Conservation (phyloP, 805 yeast species). For the Pichia cabralensis region DNA sequence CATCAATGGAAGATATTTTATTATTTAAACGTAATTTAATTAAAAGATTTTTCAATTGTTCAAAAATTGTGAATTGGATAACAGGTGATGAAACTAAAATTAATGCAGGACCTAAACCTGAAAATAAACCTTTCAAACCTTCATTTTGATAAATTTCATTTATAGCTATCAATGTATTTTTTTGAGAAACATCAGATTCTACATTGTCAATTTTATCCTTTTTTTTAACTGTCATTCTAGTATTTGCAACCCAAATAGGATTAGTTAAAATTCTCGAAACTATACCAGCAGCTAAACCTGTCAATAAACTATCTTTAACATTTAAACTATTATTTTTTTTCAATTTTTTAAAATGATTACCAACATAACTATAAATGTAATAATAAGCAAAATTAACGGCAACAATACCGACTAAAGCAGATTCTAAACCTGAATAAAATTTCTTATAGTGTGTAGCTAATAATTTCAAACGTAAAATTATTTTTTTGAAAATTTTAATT, state of each 20-base stretch:
- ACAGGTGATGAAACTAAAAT: constrained; percentile 82
- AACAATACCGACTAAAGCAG: constrained; percentile 79
- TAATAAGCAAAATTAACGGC: constrained; percentile 83
- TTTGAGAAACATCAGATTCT: constrained; percentile 16
- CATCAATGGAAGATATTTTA: constrained; percentile 60
- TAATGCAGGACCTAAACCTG: constrained; percentile 83
- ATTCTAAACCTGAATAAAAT: constrained; percentile 76
- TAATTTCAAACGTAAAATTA: constrained; percentile 34
- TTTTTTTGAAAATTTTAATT: constrained; percentile 14
- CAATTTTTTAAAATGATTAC: constrained; percentile 2
- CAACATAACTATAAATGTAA: constrained; percentile 74
- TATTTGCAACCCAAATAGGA: constrained; percentile 93
- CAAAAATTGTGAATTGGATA: constrained; percentile 85
- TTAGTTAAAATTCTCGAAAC: constrained; percentile 74
- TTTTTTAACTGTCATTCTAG: constrained; percentile 64
- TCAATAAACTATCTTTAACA: constrained; percentile 57
- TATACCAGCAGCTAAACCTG: constrained; percentile 84
- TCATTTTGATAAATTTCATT: constrained; percentile 56
- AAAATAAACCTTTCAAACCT: constrained; percentile 64
- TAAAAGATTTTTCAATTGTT: constrained; percentile 65
- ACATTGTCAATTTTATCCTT: constrained; percentile 11
- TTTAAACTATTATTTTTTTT: constrained; percentile 28
- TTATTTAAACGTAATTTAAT: constrained; percentile 29
- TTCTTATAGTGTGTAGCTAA: constrained; percentile 53
- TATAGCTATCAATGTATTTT: constrained; percentile 45